These are phyloP conservation scores for Pulveroboletus sp. DNA, from an alignment of 768 basidiomycete genomes.

Conservation along the genomic window DNA sequence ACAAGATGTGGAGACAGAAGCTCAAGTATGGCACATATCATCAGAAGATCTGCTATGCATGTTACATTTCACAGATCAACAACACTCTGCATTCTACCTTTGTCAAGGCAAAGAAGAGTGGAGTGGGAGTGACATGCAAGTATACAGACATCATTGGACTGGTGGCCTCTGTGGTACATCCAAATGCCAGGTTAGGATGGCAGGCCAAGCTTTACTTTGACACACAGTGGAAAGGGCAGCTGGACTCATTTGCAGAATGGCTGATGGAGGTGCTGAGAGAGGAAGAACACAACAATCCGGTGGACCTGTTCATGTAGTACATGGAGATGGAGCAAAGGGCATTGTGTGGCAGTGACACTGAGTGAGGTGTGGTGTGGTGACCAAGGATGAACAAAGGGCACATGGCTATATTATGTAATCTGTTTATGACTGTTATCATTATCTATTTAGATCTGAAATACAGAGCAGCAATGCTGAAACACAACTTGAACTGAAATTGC, in stretches of 20 bases:
- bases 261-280: background rate
- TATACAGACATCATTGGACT: background rate
- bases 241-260: background rate
- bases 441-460: too few species aligned
- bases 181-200: background rate
- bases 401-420: too few species aligned
- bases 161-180: background rate
- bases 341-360: too few species aligned
- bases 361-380: too few species aligned
- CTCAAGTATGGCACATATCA: background rate
- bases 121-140: background rate
- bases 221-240: background rate
- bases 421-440: too few species aligned
- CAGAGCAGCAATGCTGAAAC: too few species aligned
- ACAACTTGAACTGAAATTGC: too few species aligned
- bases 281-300: background rate
- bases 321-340: too few species aligned
- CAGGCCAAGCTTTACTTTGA: background rate
- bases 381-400: too few species aligned
- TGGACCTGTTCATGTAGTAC: conserved; percentile 10
- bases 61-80: background rate
- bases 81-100: background rate
- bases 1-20: background rate
- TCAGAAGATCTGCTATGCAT: background rate
- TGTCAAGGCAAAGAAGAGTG: background rate